Evolutionary conservation across 768 basidiomycete genomes (phyloP).

Genomic region (Trametes maxima): DNA sequence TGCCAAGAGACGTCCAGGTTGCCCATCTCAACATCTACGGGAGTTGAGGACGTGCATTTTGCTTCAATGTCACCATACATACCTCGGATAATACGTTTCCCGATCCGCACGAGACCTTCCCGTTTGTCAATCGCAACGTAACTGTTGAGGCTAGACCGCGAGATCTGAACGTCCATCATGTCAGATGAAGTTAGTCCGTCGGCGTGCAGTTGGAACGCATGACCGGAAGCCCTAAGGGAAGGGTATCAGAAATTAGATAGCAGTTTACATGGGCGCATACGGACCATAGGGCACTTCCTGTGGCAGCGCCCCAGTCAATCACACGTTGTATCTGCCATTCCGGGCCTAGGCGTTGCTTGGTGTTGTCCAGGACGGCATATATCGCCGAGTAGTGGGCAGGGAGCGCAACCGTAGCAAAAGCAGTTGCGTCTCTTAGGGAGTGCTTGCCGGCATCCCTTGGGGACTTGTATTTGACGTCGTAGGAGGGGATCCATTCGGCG

Average conservation of each 20-base stretch:
- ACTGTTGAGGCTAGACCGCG: slow-evolving; percentile 53
- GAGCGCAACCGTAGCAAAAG: slow-evolving; percentile 84
- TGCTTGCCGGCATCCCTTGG: slow-evolving; percentile 59
- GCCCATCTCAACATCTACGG: slow-evolving; percentile 51
- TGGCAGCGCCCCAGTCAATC: slow-evolving; percentile 84
- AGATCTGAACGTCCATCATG: slow-evolving; percentile 39
- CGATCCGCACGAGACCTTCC: slow-evolving; percentile 67
- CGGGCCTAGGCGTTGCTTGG: slow-evolving; percentile 62
- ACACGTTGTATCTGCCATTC: slow-evolving; percentile 63
- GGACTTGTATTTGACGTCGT: slow-evolving; percentile 63
- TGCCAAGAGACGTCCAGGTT: slow-evolving; percentile 53
- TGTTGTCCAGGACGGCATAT: slow-evolving; percentile 67
- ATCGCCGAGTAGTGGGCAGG: slow-evolving; percentile 87
- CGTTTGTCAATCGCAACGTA: slow-evolving; percentile 83
- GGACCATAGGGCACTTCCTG: slow-evolving; percentile 84
- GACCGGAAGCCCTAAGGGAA: slow-evolving; percentile 60
- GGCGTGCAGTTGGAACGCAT: slow-evolving; percentile 55
- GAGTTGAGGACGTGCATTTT: slow-evolving; percentile 15
- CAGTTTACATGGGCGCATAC: slow-evolving; percentile 6
- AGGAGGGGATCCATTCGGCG: slow-evolving; percentile 56
- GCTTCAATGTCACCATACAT: not conserved
- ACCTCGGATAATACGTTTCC: slow-evolving; percentile 64
- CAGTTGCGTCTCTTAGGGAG: slow-evolving; percentile 71
- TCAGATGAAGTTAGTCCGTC: slow-evolving; percentile 19
- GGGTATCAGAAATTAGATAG: slow-evolving; percentile 15